Conservation (phyloP, 2,329 filamentous ascomycete species). For the Colletotrichum destructivum region DNA sequence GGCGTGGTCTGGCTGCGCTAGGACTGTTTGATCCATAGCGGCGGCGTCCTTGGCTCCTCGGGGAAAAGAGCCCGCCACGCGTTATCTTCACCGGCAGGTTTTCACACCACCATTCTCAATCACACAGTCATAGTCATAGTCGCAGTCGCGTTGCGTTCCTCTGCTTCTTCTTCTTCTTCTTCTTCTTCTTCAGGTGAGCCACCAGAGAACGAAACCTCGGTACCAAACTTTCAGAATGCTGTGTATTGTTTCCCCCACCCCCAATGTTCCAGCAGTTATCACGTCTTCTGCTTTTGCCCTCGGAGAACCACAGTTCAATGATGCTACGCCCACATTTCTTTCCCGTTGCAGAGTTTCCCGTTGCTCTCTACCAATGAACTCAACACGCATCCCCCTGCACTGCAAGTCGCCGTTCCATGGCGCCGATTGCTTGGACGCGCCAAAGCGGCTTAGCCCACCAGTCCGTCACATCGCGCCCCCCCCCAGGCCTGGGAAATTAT, state of each 20-base stretch:
- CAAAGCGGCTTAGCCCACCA: slow-evolving; percentile 38
- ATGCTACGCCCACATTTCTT: neutral
- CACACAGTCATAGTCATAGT: too few relatives aligned
- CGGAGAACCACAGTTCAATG: neutral
- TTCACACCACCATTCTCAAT: too few relatives aligned
- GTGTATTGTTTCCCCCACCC: neutral
- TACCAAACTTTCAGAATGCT: neutral
- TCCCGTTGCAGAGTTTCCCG: neutral
- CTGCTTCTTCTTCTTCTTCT: too few relatives aligned
- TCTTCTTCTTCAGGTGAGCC: slow-evolving; percentile 8
- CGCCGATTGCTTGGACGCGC: slow-evolving; percentile 39
- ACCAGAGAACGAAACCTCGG: neutral
- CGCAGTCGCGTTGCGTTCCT: neutral
- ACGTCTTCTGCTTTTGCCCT: too few relatives aligned
- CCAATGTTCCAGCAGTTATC: neutral
- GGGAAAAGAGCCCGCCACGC: slow-evolving; percentile 23
- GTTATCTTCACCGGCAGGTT: slow-evolving; percentile 5
- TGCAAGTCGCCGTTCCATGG: slow-evolving; percentile 31
- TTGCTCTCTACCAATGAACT: slow-evolving; percentile 4
- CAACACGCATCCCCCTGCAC: slow-evolving; percentile 21
- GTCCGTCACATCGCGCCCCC: slow-evolving; percentile 35
- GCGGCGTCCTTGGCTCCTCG: slow-evolving; percentile 16
- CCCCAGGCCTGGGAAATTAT: slow-evolving; percentile 39
- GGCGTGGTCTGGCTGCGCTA: slow-evolving; percentile 8
- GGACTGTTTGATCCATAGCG: slow-evolving; percentile 5